Conservation (phyloP, 2,329 filamentous ascomycete species). For the Coniella lustricola region DNA sequence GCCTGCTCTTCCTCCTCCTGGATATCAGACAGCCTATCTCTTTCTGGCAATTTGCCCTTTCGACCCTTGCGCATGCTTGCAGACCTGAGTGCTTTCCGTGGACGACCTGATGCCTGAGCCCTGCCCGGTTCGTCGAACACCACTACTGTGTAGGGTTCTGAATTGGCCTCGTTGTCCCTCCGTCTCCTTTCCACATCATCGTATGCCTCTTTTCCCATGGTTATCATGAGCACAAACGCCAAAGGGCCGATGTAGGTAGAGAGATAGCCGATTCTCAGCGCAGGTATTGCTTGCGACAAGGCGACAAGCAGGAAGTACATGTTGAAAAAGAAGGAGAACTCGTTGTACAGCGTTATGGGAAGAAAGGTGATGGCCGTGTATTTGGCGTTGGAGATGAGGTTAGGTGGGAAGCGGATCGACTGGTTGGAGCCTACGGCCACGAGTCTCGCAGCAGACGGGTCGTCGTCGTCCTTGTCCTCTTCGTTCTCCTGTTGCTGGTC, state of each 20-base stretch:
- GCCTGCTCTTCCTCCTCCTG: constrained; percentile 59
- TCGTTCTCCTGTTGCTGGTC: constrained; percentile 37
- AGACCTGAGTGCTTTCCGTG: constrained; percentile 41
- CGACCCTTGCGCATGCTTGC: constrained; percentile 31
- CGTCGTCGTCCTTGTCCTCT: constrained; percentile 45
- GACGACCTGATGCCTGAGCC: constrained; percentile 26
- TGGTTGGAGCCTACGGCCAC: constrained; percentile 72
- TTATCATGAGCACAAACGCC: constrained; percentile 85
- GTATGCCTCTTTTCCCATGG: constrained; percentile 89
- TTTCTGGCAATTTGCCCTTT: constrained; percentile 29
- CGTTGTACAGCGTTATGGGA: constrained; percentile 91
- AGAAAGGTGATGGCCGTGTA: constrained; percentile 94
- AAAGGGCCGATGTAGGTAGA: constrained; percentile 90
- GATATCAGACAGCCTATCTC: constrained; percentile 54
- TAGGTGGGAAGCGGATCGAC: constrained; percentile 72
- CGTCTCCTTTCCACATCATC: constrained; percentile 84
- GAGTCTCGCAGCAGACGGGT: constrained; percentile 64
- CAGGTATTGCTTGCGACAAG: constrained; percentile 84
- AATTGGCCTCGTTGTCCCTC: constrained; percentile 89
- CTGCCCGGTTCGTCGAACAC: constrained; percentile 54
- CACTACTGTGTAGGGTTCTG: constrained; percentile 77
- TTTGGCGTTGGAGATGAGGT: constrained; percentile 93
- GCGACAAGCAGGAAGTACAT: constrained; percentile 97
- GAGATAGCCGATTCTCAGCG: constrained; percentile 86
- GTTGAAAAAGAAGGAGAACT: constrained; percentile 99